phyloP scores from a whole-genome alignment of 805 yeast species.

The Myxozyma kluyveri region DNA sequence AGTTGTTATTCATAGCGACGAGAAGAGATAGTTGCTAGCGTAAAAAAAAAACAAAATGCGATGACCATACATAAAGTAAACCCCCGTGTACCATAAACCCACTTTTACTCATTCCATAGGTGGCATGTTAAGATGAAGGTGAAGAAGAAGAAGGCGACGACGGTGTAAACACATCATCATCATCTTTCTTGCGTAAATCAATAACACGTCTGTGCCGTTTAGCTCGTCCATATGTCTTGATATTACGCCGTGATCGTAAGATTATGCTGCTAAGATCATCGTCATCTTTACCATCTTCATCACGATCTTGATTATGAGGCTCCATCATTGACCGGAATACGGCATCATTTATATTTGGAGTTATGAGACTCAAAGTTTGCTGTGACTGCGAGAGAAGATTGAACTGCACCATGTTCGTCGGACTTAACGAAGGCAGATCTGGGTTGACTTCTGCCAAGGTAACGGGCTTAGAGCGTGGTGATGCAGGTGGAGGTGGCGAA shows the following conservation, averaged over 20 bases:
- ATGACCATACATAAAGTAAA: too few relatives aligned
- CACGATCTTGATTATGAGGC: constrained; percentile 13
- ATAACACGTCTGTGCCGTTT: constrained; percentile 22
- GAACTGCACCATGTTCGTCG: constrained; percentile 65
- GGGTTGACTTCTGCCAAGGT: constrained; percentile 54
- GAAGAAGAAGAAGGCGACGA: background rate
- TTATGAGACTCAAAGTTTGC: constrained; percentile 71
- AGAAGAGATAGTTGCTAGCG: too few relatives aligned
- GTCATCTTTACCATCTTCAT: constrained; percentile 24
- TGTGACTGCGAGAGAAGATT: constrained; percentile 69
- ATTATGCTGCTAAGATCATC: constrained; percentile 26
- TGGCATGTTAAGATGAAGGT: background rate
- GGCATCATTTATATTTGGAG: constrained; percentile 57
- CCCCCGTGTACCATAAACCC: too few relatives aligned
- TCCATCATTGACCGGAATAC: constrained; percentile 50
- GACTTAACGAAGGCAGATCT: constrained; percentile 59
- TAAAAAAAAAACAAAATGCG: too few relatives aligned
- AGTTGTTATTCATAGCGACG: too few relatives aligned
- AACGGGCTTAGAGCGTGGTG: constrained; percentile 41
- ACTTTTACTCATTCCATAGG: too few relatives aligned
- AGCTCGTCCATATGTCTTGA: constrained; percentile 19
- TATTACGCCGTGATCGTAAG: constrained; percentile 24
- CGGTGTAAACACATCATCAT: background rate
- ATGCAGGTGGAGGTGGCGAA: constrained; percentile 9
- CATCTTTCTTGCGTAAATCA: constrained; percentile 15